These are phyloP conservation scores for Raddia distichophylla DNA, from an alignment of 176 grass and related monocot genomes.

Conservation along the genomic window DNA sequence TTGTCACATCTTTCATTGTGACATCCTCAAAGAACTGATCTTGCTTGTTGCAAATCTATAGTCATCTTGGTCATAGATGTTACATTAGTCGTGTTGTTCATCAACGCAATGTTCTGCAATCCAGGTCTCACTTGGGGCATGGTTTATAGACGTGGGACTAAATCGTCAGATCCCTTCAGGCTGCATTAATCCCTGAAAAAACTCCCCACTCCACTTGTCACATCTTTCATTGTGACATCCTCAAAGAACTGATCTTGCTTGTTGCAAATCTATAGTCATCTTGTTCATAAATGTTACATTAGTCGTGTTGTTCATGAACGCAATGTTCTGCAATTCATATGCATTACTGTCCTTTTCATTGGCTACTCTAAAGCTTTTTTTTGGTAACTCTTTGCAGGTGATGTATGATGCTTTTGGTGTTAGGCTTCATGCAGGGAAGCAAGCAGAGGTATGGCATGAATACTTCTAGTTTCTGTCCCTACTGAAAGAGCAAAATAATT, in stretches of 20 bases:
- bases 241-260: neutral
- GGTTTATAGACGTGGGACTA: no score
- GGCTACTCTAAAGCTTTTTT: neutral
- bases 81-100: neutral
- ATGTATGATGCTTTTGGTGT: constrained; percentile 99
- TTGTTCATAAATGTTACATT: constrained; percentile 9
- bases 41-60: neutral
- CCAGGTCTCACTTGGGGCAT: no score
- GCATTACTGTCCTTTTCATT: neutral
- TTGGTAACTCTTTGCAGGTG: constrained; percentile 55
- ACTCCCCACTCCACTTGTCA: neutral
- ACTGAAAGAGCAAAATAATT: constrained; percentile 25
- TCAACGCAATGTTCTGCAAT: neutral
- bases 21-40: neutral
- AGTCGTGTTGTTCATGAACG: neutral
- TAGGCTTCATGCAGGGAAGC: constrained; percentile 92
- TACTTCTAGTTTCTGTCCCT: constrained; percentile 21
- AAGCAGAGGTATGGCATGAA: constrained; percentile 75
- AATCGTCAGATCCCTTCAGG: no score
- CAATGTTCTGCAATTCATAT: neutral
- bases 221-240: constrained; percentile 8
- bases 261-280: neutral
- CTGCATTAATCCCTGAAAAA: no score
- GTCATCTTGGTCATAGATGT: neutral
- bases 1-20: neutral